Conservation (phyloP, 2,329 filamentous ascomycete genomes). For the Ophiostoma ips region DNA sequence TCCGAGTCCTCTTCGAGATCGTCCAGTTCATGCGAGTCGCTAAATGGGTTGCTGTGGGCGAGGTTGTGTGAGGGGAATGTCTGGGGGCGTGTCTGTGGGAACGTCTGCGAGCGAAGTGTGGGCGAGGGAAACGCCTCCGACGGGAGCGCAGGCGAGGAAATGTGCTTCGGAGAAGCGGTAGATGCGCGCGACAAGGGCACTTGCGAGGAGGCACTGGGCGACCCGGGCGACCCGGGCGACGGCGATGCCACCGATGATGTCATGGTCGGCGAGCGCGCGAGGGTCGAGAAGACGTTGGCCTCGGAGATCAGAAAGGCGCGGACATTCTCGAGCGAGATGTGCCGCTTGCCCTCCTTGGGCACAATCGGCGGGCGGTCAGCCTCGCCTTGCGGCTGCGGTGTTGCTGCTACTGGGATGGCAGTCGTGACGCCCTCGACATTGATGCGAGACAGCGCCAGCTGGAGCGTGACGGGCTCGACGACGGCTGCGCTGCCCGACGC, state of each 20-base stretch:
- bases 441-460: slow-evolving; percentile 49
- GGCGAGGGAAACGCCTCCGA: too few relatives aligned
- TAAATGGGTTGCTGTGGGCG: background rate
- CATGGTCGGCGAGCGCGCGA: slow-evolving; percentile 43
- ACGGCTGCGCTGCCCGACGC: slow-evolving; percentile 18
- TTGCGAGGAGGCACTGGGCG: background rate
- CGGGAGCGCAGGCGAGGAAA: too few relatives aligned
- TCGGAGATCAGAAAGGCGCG: slow-evolving; percentile 54
- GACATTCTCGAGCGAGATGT: slow-evolving; percentile 48
- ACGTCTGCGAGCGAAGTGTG: background rate
- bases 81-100: slow-evolving; percentile 8
- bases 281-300: slow-evolving; percentile 47
- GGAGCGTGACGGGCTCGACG: slow-evolving; percentile 47
- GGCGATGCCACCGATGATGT: slow-evolving; percentile 40
- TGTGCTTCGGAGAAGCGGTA: background rate
- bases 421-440: slow-evolving; percentile 53
- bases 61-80: slow-evolving; percentile 6
- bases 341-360: slow-evolving; percentile 50
- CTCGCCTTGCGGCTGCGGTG: background rate
- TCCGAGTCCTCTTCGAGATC: slow-evolving; percentile 7
- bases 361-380: slow-evolving; percentile 21
- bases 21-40: background rate
- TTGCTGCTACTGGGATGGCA: background rate
- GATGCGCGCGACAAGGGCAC: slow-evolving; percentile 3
- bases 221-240: slow-evolving; percentile 19